These are phyloP conservation scores for Pichia ethanolica DNA, from an alignment of 805 yeast genomes.

Conservation along the genomic window DNA sequence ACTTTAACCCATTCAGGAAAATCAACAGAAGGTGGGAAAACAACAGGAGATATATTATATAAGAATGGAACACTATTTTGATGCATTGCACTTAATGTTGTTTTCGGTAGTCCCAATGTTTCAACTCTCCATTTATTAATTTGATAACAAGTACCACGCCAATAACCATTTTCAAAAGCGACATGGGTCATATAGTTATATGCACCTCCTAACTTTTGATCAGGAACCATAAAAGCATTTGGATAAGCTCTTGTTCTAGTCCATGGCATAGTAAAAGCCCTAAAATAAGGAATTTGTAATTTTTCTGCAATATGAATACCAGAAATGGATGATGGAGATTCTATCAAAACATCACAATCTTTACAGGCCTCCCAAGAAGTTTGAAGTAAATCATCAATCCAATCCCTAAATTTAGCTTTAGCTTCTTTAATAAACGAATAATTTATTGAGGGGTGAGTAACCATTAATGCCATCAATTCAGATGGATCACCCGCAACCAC, in stretches of 20 bases:
- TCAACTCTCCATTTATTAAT: conserved; percentile 83
- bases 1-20: conserved; percentile 94
- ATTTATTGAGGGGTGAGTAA: conserved; percentile 80
- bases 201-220: conserved; percentile 85
- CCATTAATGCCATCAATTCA: conserved; percentile 87
- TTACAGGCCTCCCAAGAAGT: conserved; percentile 87
- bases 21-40: conserved; percentile 89
- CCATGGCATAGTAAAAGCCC: conserved; percentile 99
- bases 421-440: conserved; percentile 82
- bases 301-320: conserved; percentile 96
- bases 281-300: conserved; percentile 76
- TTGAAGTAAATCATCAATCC: conserved; percentile 69
- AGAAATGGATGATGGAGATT: conserved; percentile 94
- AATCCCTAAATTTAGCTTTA: conserved; percentile 62
- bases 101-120: conserved; percentile 54
- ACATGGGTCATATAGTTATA: conserved; percentile 91
- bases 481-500: conserved; percentile 91
- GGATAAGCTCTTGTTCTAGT: conserved; percentile 92
- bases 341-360: conserved; percentile 74
- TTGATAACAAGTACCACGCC: conserved; percentile 87
- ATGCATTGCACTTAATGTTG: conserved; percentile 62
- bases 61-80: conserved; percentile 80
- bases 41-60: conserved; percentile 81
- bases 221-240: conserved; percentile 93
- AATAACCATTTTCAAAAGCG: conserved; percentile 83